Conservation (phyloP, 495 filamentous ascomycete genomes). For the Podospora pseudopauciseta region DNA sequence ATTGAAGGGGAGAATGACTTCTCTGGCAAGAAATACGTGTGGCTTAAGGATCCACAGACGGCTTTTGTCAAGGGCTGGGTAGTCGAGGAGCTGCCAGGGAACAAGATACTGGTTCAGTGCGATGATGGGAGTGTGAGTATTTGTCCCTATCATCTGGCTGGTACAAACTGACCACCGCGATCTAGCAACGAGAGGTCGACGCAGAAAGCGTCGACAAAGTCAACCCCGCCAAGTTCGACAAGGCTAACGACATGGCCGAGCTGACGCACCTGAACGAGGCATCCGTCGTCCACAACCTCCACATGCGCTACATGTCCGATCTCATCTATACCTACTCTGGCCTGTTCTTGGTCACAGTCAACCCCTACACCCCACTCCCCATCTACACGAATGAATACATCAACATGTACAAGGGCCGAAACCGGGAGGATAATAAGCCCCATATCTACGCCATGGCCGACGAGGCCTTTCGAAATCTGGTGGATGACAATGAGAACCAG, state of each 20-base stretch:
- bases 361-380: constrained; percentile 90
- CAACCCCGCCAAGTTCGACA: constrained; percentile 99
- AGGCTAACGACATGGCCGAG: constrained; percentile 98
- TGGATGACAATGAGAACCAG: constrained; percentile 93
- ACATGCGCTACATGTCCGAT: constrained; percentile 89
- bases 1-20: constrained; percentile 97
- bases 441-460: constrained; percentile 99
- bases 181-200: constrained; percentile 81
- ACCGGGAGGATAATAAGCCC: constrained; percentile 87
- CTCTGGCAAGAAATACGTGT: constrained; percentile 97
- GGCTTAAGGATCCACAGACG: constrained; percentile 79
- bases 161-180: constrained; percentile 5
- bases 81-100: constrained; percentile 69
- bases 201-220: constrained; percentile 91
- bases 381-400: constrained; percentile 97
- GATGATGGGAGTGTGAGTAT: constrained; percentile 83
- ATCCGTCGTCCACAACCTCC: constrained; percentile 95
- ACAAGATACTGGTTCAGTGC: constrained; percentile 76
- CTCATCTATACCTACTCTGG: constrained; percentile 99
- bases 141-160: background rate
- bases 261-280: constrained; percentile 96
- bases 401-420: constrained; percentile 91
- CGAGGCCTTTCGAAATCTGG: constrained; percentile 90
- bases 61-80: constrained; percentile 93
- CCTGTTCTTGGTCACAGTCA: constrained; percentile 93